Conservation (phyloP, 1,139 yeast genomes). For the Blastobotrys buckinghamii region DNA sequence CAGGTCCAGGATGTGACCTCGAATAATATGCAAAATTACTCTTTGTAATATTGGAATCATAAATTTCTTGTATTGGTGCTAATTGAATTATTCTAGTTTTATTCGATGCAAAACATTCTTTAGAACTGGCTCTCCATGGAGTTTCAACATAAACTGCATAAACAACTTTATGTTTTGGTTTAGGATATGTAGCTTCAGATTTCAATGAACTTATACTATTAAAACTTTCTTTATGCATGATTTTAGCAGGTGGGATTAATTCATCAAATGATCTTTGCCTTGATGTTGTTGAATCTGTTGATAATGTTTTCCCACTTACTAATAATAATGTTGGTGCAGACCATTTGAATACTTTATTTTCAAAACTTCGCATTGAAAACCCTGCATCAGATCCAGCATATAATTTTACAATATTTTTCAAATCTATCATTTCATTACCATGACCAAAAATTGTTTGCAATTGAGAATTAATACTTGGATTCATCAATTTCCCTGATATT, state of each 20-base stretch:
- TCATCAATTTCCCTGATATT: not conserved
- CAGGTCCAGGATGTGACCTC: constrained; percentile 36
- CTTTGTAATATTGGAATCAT: constrained; percentile 25
- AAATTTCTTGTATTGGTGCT: constrained; percentile 59
- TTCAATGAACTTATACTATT: not conserved
- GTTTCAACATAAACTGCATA: constrained; percentile 58
- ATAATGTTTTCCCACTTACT: constrained; percentile 50
- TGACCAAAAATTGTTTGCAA: constrained; percentile 19
- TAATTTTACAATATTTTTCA: constrained; percentile 47
- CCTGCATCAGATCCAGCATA: constrained; percentile 75
- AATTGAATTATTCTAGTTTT: constrained; percentile 54
- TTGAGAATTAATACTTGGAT: constrained; percentile 29
- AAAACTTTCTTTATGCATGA: constrained; percentile 22
- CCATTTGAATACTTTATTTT: constrained; percentile 84
- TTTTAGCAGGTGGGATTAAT: constrained; percentile 26
- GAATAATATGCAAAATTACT: constrained; percentile 31
- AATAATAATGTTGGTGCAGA: constrained; percentile 74
- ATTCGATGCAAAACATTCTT: constrained; percentile 62
- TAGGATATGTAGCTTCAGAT: not conserved
- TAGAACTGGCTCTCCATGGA: constrained; percentile 77
- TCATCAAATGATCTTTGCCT: constrained; percentile 12
- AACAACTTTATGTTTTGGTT: constrained; percentile 33
- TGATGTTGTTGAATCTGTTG: not conserved
- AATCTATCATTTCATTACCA: constrained; percentile 14
- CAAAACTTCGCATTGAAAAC: constrained; percentile 80